Evolutionary conservation across 345 rosid species (phyloP), one percentile per base, ranked within the genome.

Genomic region (Passiflora organensis): DNA sequence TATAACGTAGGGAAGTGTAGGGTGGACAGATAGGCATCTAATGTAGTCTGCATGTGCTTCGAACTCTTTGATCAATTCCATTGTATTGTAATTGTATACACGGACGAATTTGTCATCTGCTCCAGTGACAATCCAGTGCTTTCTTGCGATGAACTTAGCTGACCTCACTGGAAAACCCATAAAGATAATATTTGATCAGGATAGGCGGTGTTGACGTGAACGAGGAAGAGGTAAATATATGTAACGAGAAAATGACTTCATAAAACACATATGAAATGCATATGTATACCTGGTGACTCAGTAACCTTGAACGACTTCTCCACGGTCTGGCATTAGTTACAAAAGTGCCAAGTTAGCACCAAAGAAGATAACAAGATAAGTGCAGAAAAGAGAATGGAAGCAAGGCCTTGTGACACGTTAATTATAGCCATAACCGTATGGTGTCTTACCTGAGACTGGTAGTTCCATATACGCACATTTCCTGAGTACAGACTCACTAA

Each of bases 31-130:
- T 20, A 72, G 32, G 15, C 60, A 43, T 41, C 81, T 64, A 19
- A 77, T 77, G 64, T 3, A 76, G 36, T 72, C 77, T 4, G 41
- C 23, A 51, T 76, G 80, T 6, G 67, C 77, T 45, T 77, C 62
- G 36, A 77, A 66, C 44, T 69, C 78, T 52, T 49, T 66, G 18
- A 77, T 47, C 68, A 69, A 24, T 53, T 73, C 73, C 64, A 34
- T 56, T 1, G 73, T 59, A 16, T 39, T 52, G 8, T 69, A 64
- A 55, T 77, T 58, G 21, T 62, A 66, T 0, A 66, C 70, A 0
- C 78, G 68, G 43, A 77, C 22, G 19, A 45, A 66, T 17, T 46
- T 61, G 51, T 77, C 81, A 16, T 77, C 81, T 0, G 78, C 48
- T 49, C 71, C 81, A 0, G 70, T 61, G 4, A 66, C 62, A 13